Base-by-base conservation (phyloP, 306 rosid genomes). In the Cucurbita maxima region DNA sequence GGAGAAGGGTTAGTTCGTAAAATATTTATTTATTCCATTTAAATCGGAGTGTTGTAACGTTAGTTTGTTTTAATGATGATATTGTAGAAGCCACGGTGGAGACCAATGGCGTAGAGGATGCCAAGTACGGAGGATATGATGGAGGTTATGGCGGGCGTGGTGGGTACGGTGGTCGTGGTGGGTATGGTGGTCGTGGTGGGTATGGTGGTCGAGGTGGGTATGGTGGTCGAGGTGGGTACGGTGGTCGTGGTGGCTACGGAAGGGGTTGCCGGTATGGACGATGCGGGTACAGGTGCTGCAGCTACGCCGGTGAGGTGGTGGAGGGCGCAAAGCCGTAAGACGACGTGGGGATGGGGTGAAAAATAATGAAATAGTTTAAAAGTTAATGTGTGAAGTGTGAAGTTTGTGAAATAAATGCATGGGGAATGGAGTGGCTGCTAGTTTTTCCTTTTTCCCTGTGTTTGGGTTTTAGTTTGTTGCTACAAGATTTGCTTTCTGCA, bases 221-320 rank as follows among this genome's bases (percentile, higher is more conserved):
- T 0, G 76, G 71, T 0, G 60, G 86, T 0, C 18, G 64, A 0
- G 79, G 84, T 0, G 76, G 78, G 0, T 11, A 30, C 10, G 75
- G 83, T 0, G 48, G 68, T 0, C 48, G 73, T 0, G 75, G 82
- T 0, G 77, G 73, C 0, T 4, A 51, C 0, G 78, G 86, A 30
- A 81, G 83, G 2, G 34, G 79, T 3, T 82, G 96, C 77, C 47
- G 79, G 13, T 19, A 83, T 60, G 86, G 87, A 2, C 79, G 94
- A 37, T 85, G 92, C 62, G 25, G 37, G 2, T 78, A 38, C 47
- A 57, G 81, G 81, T 86, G 96, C 77, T 86, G 96, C 79, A 59
- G 22, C 38, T 69, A 69, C 57, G 58, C 73, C 4, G 73, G 73
- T 48, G 73, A 48, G 48, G 73, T 14, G 3, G 51, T 40, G 0